Conservation (phyloP, 345 rosid genomes). For the Sonneratia alba region DNA sequence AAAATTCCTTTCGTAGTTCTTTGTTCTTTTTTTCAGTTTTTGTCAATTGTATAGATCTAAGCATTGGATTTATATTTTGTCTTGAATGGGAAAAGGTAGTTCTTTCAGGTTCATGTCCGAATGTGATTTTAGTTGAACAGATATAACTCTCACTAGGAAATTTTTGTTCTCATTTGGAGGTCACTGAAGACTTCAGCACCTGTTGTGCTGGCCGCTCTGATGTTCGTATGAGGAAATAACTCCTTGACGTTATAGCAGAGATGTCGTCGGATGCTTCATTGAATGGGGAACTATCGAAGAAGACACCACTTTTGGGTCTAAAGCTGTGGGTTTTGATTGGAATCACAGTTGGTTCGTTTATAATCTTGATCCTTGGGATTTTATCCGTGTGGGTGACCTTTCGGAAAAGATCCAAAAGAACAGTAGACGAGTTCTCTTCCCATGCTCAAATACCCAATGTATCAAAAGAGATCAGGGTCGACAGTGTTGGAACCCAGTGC, state of each 20-base stretch:
- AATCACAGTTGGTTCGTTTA: constrained; percentile 59
- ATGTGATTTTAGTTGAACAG: background rate
- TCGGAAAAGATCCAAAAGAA: constrained; percentile 50
- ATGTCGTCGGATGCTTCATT: constrained; percentile 65
- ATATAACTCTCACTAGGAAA: background rate
- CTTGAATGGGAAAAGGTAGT: background rate
- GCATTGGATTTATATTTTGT: background rate
- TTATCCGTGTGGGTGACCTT: constrained; percentile 76
- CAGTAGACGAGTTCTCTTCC: constrained; percentile 32
- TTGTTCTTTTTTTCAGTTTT: background rate
- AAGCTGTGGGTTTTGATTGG: constrained; percentile 89
- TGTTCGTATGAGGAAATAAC: background rate
- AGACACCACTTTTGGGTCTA: constrained; percentile 70
- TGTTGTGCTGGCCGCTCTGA: background rate
- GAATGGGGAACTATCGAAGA: constrained; percentile 66
- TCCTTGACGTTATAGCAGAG: background rate
- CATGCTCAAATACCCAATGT: constrained; percentile 64
- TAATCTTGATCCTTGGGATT: constrained; percentile 70
- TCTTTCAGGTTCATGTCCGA: background rate
- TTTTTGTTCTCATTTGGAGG: background rate
- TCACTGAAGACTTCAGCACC: background rate
- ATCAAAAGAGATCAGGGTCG: constrained; percentile 83
- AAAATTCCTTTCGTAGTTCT: constrained; percentile 1
- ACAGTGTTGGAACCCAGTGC: constrained; percentile 50
- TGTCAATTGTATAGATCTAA: background rate